These are phyloP conservation scores for Mucor lusitanicus DNA, from an alignment of 371 early-diverging fungal species.

Conservation along the genomic window DNA sequence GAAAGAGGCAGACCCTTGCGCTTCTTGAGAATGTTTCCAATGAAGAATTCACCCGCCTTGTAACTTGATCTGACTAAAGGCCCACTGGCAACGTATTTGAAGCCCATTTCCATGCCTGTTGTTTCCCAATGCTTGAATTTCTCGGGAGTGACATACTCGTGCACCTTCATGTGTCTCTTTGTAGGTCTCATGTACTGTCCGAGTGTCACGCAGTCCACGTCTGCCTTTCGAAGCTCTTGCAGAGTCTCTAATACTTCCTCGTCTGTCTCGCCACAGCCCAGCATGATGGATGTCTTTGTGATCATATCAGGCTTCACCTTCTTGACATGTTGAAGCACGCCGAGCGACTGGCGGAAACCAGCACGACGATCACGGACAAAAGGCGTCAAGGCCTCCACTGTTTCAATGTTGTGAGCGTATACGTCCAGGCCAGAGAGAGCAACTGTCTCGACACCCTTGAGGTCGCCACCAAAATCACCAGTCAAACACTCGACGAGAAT, in stretches of 20 bases:
- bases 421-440: constrained; percentile 94
- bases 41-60: constrained; percentile 98
- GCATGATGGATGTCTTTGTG: constrained; percentile 97
- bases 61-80: constrained; percentile 95
- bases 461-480: constrained; percentile 91
- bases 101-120: constrained; percentile 86
- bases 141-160: constrained; percentile 91
- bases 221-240: constrained; percentile 78
- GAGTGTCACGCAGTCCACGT: constrained; percentile 95
- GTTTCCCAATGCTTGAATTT: constrained; percentile 92
- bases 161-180: constrained; percentile 97
- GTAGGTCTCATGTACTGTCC: constrained; percentile 99
- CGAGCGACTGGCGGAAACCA: constrained; percentile 88
- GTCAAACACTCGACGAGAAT: constrained; percentile 96
- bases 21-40: constrained; percentile 81
- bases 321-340: constrained; percentile 90
- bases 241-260: constrained; percentile 89
- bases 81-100: constrained; percentile 94
- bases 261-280: constrained; percentile 96
- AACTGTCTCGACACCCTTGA: constrained; percentile 78
- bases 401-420: constrained; percentile 98
- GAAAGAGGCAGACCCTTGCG: constrained; percentile 44
- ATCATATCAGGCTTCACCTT: constrained; percentile 73
- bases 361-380: constrained; percentile 96
- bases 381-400: constrained; percentile 90